Evolutionary conservation across 257 asterid genomes (phyloP).

Genomic region (Ophiorrhiza pumila): DNA sequence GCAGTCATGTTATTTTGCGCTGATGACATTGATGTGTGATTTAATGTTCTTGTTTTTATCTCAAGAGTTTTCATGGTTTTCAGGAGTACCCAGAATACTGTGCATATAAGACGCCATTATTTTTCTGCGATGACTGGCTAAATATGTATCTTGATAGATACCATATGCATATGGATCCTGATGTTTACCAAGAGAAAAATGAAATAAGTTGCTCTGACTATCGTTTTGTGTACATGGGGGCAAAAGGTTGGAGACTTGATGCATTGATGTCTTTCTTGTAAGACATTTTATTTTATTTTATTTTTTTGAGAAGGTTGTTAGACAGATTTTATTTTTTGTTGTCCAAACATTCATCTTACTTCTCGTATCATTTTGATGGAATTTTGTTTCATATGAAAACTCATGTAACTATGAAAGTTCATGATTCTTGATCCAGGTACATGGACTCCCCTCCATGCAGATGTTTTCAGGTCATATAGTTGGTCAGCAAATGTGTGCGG

Average conservation of each 20-base stretch:
- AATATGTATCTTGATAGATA: conserved; percentile 84
- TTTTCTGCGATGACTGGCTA: conserved; percentile 92
- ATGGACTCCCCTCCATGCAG: conserved; percentile 99
- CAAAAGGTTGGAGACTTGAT: conserved; percentile 65
- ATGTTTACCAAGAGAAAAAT: conserved; percentile 41
- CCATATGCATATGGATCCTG: conserved; percentile 65
- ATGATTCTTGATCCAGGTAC: conserved; percentile 49
- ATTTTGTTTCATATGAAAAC: not conserved
- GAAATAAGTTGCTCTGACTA: conserved; percentile 88
- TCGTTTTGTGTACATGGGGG: conserved; percentile 96
- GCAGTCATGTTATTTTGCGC: not conserved
- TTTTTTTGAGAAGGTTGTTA: too few species aligned
- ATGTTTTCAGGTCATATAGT: conserved; percentile 95
- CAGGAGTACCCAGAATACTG: conserved; percentile 88
- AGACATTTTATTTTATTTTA: conserved; percentile 18
- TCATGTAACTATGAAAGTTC: not conserved
- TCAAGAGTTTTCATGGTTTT: conserved; percentile 20
- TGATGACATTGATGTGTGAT: not conserved
- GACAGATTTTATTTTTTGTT: conserved; percentile 15
- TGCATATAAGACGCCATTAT: conserved; percentile 70
- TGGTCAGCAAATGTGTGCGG: conserved; percentile 99
- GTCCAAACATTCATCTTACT: not conserved
- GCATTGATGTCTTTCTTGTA: conserved; percentile 19
- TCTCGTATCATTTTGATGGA: not conserved
- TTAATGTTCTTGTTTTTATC: not conserved